phyloP scores from a whole-genome alignment of 257 asterid species.

The Oldenlandia corymbosa region DNA sequence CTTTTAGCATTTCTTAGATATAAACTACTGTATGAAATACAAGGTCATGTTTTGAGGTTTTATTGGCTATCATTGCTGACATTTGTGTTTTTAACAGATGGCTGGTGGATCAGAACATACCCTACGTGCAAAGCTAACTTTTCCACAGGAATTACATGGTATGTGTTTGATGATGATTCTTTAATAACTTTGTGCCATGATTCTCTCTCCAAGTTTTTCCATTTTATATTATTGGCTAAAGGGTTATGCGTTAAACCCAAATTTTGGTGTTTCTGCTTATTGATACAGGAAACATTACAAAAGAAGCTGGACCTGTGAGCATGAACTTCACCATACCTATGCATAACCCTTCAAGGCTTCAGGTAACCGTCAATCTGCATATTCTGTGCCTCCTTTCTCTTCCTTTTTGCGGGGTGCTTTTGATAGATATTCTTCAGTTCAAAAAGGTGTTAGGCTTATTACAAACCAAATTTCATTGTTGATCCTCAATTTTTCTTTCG shows the following conservation, averaged over 20 bases:
- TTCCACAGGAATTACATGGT: conserved; percentile 96
- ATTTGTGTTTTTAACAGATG: no score
- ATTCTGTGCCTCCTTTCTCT: no score
- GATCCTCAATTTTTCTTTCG: no score
- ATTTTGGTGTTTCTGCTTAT: conserved; percentile 9
- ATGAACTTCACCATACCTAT: conserved; percentile 97
- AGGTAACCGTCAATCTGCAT: conserved; percentile 44
- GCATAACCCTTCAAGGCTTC: conserved; percentile 96
- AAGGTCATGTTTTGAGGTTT: conserved; percentile 8
- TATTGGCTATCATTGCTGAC: conserved; percentile 23
- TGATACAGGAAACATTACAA: conserved; percentile 76
- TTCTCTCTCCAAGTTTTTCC: no score
- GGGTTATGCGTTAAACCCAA: neutral
- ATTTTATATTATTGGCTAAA: no score
- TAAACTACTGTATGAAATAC: conserved; percentile 8
- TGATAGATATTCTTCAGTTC: no score
- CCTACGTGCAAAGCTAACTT: conserved; percentile 84
- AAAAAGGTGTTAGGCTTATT: no score
- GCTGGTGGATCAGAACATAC: conserved; percentile 95
- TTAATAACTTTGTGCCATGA: conserved; percentile 10
- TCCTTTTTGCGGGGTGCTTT: no score
- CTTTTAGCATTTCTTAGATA: conserved; percentile 14
- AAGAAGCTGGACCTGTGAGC: conserved; percentile 99
- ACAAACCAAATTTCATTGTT: no score
- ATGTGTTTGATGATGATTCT: conserved; percentile 14